phyloP scores from a whole-genome alignment of 805 yeast species.

The Starmerella bombicola region DNA sequence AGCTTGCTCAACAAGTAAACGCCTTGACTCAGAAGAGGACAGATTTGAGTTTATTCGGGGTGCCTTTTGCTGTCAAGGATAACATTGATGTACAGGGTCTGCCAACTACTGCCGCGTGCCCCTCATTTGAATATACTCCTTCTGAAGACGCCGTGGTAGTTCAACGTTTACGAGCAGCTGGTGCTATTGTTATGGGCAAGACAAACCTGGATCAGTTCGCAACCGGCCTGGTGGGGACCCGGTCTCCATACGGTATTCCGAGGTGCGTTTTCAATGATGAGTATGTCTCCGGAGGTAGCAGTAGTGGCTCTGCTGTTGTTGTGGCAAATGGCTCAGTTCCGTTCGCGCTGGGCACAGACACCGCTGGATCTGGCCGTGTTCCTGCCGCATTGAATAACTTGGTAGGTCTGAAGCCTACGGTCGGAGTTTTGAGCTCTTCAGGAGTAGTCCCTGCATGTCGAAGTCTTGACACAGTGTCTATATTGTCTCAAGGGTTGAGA shows the following conservation, averaged over 20 bases:
- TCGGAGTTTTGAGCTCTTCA: conserved; percentile 68
- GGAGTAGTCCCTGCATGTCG: conserved; percentile 98
- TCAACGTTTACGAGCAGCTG: conserved; percentile 59
- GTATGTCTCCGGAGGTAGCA: conserved; percentile 89
- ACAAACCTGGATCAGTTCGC: conserved; percentile 96
- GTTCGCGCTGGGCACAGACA: conserved; percentile 82
- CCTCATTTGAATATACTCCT: conserved; percentile 63
- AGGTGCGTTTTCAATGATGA: conserved; percentile 61
- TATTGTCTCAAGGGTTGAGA: conserved; percentile 59
- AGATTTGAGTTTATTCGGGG: conserved; percentile 63
- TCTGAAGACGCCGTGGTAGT: conserved; percentile 65
- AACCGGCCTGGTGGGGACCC: conserved; percentile 88
- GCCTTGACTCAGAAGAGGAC: conserved; percentile 33
- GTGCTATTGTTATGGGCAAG: conserved; percentile 88
- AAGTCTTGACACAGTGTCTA: conserved; percentile 83
- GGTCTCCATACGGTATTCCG: conserved; percentile 90
- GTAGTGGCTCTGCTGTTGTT: conserved; percentile 89
- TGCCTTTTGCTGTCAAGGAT: conserved; percentile 89
- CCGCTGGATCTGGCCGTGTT: conserved; percentile 97
- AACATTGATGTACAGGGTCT: conserved; percentile 79
- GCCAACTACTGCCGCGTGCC: conserved; percentile 91
- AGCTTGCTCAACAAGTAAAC: conserved; percentile 63
- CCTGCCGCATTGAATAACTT: conserved; percentile 91
- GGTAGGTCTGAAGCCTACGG: conserved; percentile 85
- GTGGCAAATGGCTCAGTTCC: conserved; percentile 88